These are phyloP conservation scores for Globisporangium takayamanum DNA, from an alignment of 352 stramenopile species.

Conservation along the genomic window DNA sequence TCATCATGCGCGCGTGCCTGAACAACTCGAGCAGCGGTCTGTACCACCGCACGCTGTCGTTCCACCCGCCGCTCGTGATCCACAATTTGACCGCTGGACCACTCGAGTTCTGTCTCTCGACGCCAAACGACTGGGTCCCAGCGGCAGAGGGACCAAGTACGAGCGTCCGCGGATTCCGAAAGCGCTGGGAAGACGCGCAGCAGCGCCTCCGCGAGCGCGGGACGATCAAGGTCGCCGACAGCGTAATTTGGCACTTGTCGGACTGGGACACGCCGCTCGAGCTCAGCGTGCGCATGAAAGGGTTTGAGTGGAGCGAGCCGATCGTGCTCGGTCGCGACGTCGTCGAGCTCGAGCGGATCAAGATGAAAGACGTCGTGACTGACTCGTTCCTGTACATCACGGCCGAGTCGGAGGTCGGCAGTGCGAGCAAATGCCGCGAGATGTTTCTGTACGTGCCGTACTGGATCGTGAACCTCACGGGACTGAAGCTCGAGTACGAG, in stretches of 20 bases:
- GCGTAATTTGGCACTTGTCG: constrained; percentile 78
- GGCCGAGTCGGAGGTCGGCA: constrained; percentile 52
- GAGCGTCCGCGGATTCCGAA: constrained; percentile 29
- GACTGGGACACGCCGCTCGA: constrained; percentile 73
- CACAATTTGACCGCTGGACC: constrained; percentile 70
- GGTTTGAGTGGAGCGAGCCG: constrained; percentile 82
- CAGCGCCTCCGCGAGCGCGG: constrained; percentile 73
- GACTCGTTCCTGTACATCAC: constrained; percentile 68
- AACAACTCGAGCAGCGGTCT: constrained; percentile 45
- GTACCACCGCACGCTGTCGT: constrained; percentile 71
- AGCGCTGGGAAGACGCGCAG: constrained; percentile 68
- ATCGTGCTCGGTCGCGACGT: constrained; percentile 47
- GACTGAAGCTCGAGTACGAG: constrained; percentile 78
- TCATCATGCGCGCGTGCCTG: constrained; percentile 69
- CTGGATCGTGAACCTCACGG: constrained; percentile 86
- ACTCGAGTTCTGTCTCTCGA: constrained; percentile 69
- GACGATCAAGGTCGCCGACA: constrained; percentile 72
- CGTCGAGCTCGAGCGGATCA: constrained; percentile 51
- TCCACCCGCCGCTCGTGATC: constrained; percentile 71
- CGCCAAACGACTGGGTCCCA: constrained; percentile 65
- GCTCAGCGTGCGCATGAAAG: constrained; percentile 73
- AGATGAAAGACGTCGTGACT: constrained; percentile 76
- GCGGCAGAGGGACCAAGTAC: constrained; percentile 29
- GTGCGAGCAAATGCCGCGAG: constrained; percentile 52
- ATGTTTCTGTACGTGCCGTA: constrained; percentile 83